Base-by-base conservation (phyloP, 2,329 filamentous ascomycete species). In the Canariomyces notabilis region DNA sequence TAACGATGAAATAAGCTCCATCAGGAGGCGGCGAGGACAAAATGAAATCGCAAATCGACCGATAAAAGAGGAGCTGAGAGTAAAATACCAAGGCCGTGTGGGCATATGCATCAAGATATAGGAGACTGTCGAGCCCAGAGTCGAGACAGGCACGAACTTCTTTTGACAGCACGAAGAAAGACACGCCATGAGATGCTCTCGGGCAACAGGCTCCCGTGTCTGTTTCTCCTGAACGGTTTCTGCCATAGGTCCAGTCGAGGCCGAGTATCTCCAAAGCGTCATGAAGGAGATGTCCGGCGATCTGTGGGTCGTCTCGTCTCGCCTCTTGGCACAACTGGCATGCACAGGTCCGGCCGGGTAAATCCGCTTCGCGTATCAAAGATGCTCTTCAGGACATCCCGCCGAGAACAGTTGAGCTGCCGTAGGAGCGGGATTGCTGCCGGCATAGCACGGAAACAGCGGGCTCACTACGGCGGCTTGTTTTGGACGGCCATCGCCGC, bases 341-440 rank as follows among this genome's bases (percentile, higher is more conserved):
- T 55, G 52, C 38, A 50, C 40, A 54, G 33, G 36, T 33, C 54
- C 51, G 51, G 51, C 51, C 57, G 58, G 58, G 49, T 60, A 60
- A 59, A 60, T 58, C 54, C 45, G 50, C 44, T 41, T 60, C 50
- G 50, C 58, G 57, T 59, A 44, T 60, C 56, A 59, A 29, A 57
- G 55, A 58, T 54, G 42, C 40, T 46, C 40, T 51, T 49, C 46
- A 50, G 49, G 22, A 53, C 50, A 55, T 52, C 52, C 50, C 42
- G 42, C 35, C 32, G 32, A 49, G 31, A 31, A 41, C 14, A 49
- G 45, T 35, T 49, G 51, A 53, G 9, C 14, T 40, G 37, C 40
- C 42, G 44, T 45, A 35, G 37, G 11, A 18, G 32, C 48, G 46
- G 44, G 51, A 43, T 46, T 37, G 29, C 45, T 38, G n/a, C 43